Percentiles rank a stretch among this genome's conserved stretches.
Evolutionary conservation across 441 rosid species (phyloP).

Genomic region (Melastoma candidum): DNA sequence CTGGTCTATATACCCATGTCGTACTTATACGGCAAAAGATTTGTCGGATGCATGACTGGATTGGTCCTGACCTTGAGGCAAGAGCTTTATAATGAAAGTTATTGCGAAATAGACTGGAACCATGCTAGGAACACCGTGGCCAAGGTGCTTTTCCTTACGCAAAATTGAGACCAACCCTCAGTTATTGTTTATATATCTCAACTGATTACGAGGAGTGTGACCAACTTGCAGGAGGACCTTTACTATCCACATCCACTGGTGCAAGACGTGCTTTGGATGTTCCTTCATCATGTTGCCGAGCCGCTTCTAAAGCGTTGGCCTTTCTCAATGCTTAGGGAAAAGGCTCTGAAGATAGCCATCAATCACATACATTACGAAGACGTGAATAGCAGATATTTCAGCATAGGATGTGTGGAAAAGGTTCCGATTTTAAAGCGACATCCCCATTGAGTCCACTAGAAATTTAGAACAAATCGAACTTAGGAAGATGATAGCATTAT

Average conservation of each 20-base stretch:
- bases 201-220: background rate
- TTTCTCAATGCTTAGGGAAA: constrained; percentile 36
- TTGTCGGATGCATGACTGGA: constrained; percentile 35
- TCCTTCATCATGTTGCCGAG: constrained; percentile 35
- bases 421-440: constrained; percentile 8
- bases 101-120: constrained; percentile 37
- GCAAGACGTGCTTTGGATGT: constrained; percentile 49
- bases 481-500: background rate
- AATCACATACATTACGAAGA: constrained; percentile 51
- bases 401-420: constrained; percentile 51
- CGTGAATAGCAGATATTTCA: constrained; percentile 40
- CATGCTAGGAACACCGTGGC: constrained; percentile 29
- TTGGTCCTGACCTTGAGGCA: constrained; percentile 30
- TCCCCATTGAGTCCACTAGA: too few relatives aligned
- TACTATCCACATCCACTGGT: constrained; percentile 41
- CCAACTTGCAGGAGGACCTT: constrained; percentile 38
- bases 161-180: background rate
- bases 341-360: constrained; percentile 33
- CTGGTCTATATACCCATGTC: constrained; percentile 58
- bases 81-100: constrained; percentile 40
- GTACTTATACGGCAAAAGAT: constrained; percentile 43
- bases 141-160: constrained; percentile 19
- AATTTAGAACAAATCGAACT: too few relatives aligned
- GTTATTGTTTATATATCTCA: too few relatives aligned
- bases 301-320: constrained; percentile 46